Evolutionary conservation across 805 yeast genomes (phyloP).

Genomic region (Starmerella floris): DNA sequence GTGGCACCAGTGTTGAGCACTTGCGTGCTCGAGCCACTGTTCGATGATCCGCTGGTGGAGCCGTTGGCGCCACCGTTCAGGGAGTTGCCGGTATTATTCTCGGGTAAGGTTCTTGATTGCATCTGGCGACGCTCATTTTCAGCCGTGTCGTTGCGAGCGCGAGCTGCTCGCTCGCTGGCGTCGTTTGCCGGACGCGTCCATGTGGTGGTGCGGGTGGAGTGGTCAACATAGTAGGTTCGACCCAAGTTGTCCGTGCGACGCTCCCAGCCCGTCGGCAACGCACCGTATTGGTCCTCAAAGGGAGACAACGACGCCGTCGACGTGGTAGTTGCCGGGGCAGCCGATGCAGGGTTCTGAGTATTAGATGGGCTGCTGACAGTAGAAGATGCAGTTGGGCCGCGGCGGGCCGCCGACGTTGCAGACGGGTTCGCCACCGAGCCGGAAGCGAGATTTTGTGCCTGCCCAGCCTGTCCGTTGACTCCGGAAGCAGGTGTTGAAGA

Average conservation of each 20-base stretch:
- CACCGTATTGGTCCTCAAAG: conserved; percentile 92
- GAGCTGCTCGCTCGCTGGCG: conserved; percentile 60
- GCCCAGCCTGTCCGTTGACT: neutral
- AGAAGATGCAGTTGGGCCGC: conserved; percentile 2
- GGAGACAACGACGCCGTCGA: conserved; percentile 38
- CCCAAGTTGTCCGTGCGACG: conserved; percentile 96
- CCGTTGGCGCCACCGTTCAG: conserved; percentile 28
- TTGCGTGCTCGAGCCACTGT: conserved; percentile 15
- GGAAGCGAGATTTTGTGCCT: neutral
- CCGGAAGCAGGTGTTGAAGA: neutral
- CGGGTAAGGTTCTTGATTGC: conserved; percentile 81
- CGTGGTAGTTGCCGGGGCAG: conserved; percentile 7
- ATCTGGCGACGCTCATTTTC: conserved; percentile 87
- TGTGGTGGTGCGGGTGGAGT: conserved; percentile 94
- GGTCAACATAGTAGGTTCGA: conserved; percentile 95
- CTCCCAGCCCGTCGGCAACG: conserved; percentile 98
- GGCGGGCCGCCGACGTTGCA: neutral
- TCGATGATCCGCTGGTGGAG: conserved; percentile 1
- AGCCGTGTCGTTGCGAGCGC: conserved; percentile 43
- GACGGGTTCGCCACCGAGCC: neutral
- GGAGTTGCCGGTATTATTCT: conserved; percentile 21
- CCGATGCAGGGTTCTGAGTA: conserved; percentile 2
- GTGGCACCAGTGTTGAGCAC: conserved; percentile 74
- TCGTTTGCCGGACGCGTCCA: conserved; percentile 90
- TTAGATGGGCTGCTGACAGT: neutral